A percentile compares a stretch with the other conserved stretches of the same genome.
phyloP scores from a whole-genome alignment of 306 rosid species.

The Lathyrus aphaca region DNA sequence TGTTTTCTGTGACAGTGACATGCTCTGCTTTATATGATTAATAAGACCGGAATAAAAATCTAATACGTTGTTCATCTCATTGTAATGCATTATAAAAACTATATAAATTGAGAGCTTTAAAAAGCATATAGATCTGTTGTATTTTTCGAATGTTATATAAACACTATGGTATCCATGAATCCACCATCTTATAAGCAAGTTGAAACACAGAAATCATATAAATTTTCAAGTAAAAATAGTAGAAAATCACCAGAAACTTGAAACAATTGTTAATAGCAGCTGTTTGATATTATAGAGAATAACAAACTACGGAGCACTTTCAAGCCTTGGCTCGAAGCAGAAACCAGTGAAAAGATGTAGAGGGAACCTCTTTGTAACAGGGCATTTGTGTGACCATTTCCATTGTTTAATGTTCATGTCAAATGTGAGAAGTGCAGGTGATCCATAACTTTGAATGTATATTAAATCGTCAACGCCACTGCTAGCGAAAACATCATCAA shows the following conservation, averaged over 20 bases:
- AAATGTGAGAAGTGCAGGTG: slow-evolving; percentile 79
- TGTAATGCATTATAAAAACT: background rate
- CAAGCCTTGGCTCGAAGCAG: slow-evolving; percentile 94
- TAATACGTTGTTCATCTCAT: background rate
- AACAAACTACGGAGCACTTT: slow-evolving; percentile 65
- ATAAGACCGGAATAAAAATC: background rate
- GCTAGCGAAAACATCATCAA: slow-evolving; percentile 94
- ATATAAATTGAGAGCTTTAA: background rate
- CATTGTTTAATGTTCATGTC: slow-evolving; percentile 75
- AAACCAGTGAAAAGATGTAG: slow-evolving; percentile 94
- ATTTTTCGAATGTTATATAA: slow-evolving; percentile 53
- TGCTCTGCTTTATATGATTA: slow-evolving; percentile 13
- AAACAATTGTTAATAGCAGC: slow-evolving; percentile 25
- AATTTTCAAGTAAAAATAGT: slow-evolving; percentile 25
- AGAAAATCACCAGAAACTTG: slow-evolving; percentile 36
- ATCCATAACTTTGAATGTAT: slow-evolving; percentile 93
- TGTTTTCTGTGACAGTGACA: too few relatives aligned
- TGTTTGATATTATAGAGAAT: slow-evolving; percentile 31
- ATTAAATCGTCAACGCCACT: slow-evolving; percentile 77
- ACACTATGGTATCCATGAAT: slow-evolving; percentile 60
- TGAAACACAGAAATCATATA: slow-evolving; percentile 37
- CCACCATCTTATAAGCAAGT: slow-evolving; percentile 59
- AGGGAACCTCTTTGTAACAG: slow-evolving; percentile 80
- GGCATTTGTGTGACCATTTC: slow-evolving; percentile 98
- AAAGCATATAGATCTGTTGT: slow-evolving; percentile 34